These are phyloP conservation scores for Berberis vulgaris DNA, from an alignment of 164 flowering plant genomes.

Conservation along the genomic window DNA sequence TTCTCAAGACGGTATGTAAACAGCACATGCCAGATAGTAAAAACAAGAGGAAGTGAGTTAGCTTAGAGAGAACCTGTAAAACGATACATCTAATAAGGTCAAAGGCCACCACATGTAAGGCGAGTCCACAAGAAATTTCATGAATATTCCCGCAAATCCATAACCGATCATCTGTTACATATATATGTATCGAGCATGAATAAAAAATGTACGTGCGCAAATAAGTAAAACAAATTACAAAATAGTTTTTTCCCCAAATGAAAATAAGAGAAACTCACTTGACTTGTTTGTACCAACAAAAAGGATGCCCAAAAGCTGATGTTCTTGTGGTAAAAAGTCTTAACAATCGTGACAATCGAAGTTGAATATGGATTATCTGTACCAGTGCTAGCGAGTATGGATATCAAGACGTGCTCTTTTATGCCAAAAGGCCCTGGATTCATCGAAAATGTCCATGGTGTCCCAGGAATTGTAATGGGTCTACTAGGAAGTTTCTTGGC, in stretches of 20 bases:
- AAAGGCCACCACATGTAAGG: neutral
- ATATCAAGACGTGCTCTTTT: neutral
- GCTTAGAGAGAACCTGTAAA: neutral
- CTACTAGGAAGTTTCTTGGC: neutral
- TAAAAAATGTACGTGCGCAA: too few relatives aligned
- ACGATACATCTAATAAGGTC: neutral
- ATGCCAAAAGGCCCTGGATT: neutral
- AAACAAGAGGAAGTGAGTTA: neutral
- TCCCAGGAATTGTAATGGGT: neutral
- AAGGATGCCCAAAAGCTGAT: neutral
- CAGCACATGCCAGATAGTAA: too few relatives aligned
- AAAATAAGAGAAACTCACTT: neutral
- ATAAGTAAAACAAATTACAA: too few relatives aligned
- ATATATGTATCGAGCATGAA: neutral
- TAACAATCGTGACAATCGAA: neutral
- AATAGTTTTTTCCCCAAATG: too few relatives aligned
- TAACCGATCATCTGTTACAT: neutral
- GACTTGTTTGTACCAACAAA: neutral
- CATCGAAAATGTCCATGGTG: neutral
- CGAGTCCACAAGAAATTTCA: neutral
- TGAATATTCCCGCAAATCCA: neutral
- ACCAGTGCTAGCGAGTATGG: neutral
- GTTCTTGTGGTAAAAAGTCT: neutral
- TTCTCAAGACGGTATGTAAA: too few relatives aligned
- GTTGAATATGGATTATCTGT: neutral